phyloP scores from a whole-genome alignment of 768 basidiomycete genomes.

The Grammothele lineata region DNA sequence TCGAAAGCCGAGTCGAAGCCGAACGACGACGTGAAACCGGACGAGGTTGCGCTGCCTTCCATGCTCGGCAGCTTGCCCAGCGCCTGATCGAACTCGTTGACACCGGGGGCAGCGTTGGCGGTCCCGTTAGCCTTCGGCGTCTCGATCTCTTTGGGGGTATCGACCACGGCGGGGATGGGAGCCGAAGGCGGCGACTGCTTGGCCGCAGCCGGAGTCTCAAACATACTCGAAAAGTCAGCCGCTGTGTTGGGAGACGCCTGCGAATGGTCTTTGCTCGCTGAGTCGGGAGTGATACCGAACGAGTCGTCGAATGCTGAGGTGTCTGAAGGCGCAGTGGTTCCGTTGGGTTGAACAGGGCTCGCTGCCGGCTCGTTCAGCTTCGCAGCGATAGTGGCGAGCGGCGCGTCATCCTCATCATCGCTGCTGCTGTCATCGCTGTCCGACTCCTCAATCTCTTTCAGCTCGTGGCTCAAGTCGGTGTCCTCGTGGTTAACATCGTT shows the following conservation, averaged over 20 bases:
- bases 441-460: conserved; percentile 58
- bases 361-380: conserved; percentile 10
- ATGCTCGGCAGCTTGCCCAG: conserved; percentile 45
- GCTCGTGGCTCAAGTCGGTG: conserved; percentile 48
- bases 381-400: conserved; percentile 23
- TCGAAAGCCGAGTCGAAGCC: conserved; percentile 61
- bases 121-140: conserved; percentile 15
- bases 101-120: conserved; percentile 21
- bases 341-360: conserved; percentile 3
- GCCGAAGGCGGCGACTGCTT: conserved; percentile 10
- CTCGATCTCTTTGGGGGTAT: too few relatives aligned
- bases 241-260: conserved; percentile 16
- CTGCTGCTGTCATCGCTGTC: conserved; percentile 28
- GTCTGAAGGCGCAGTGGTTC: conserved; percentile 16
- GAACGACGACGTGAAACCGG: conserved; percentile 35
- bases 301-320: conserved; percentile 51
- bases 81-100: conserved; percentile 74
- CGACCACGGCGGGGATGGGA: conserved; percentile 10
- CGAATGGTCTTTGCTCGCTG: conserved; percentile 6
- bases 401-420: conserved; percentile 42
- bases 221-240: conserved; percentile 14
- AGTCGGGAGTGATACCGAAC: conserved; percentile 41
- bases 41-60: conserved; percentile 31
- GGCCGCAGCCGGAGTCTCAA: conserved; percentile 9
- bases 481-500: conserved; percentile 25